Percentiles rank a stretch among this genome's conserved stretches.
phyloP scores from a whole-genome alignment of 768 basidiomycete species.

The Suillus discolor region DNA sequence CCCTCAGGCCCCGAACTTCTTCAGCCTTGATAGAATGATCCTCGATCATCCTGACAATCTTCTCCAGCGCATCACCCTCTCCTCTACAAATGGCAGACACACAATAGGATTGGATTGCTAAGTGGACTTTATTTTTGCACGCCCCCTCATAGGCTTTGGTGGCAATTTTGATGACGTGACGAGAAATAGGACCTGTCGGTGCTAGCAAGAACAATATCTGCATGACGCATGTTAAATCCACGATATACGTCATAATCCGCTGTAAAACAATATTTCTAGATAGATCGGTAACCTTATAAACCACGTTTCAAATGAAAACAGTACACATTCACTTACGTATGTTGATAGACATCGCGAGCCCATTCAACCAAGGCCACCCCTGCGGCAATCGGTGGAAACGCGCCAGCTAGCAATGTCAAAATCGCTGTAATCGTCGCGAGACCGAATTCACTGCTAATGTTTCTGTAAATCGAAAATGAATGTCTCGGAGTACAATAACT shows the following conservation, averaged over 20 bases:
- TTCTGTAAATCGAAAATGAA: not conserved
- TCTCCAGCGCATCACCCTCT: constrained; percentile 7
- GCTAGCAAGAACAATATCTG: constrained; percentile 23
- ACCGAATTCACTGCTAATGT: constrained; percentile 3
- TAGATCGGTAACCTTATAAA: not conserved
- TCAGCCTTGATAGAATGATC: constrained; percentile 11
- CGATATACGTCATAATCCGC: constrained; percentile 27
- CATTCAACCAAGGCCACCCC: constrained; percentile 3
- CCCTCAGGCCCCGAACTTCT: constrained; percentile 5
- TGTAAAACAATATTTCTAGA: constrained; percentile 1
- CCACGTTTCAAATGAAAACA: not conserved
- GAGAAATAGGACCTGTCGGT: constrained; percentile 8
- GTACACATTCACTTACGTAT: constrained; percentile 5
- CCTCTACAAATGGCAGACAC: not conserved
- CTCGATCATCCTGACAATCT: constrained; percentile 10
- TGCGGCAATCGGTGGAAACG: constrained; percentile 1
- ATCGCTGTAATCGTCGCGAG: not conserved
- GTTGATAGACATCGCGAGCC: constrained; percentile 7
- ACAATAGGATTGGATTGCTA: not conserved
- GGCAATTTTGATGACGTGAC: constrained; percentile 8
- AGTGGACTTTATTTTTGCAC: constrained; percentile 8
- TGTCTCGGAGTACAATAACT: not conserved
- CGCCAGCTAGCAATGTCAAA: not conserved
- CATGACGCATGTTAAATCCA: constrained; percentile 28
- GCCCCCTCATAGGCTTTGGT: constrained; percentile 6